Base-by-base conservation (phyloP, 2,329 filamentous ascomycete species). In the Metarhizium anisopliae region DNA sequence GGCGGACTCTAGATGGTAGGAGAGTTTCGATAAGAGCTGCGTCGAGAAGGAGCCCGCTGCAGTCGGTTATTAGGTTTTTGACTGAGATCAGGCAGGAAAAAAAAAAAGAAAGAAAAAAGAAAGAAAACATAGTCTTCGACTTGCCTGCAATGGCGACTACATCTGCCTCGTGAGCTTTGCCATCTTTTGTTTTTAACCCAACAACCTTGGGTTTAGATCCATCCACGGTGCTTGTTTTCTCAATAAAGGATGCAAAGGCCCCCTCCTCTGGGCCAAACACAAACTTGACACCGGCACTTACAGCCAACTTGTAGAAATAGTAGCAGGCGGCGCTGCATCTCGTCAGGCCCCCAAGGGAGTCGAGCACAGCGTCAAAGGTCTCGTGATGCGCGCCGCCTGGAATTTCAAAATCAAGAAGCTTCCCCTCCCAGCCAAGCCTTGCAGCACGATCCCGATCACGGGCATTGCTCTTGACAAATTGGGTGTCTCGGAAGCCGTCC, bases 1-100 rank as follows among this genome's bases (percentile, higher is more conserved):
- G 8, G 66, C 66, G 0, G 65, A 68, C 54, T 68, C 66, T 0
- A 68, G 60, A 25, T 66, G 64, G 30, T 66, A 66, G 29, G 63
- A 61, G 36, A 68, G 53, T 16, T 64, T 61, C 2, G 64, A 63
- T 11, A 68, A 54, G 11, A 68, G 55, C 50, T 68, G 66, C 2
- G 67, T 68, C 0, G 67, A 67, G 53, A 66, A 68, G 2, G 67
- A 67, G 6, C 66, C 67, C 29, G 67, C 67, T 68, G 35, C 8
- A 36, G 6, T 13, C 35, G 13, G 11, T 14, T 18, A 14, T 43
- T 43, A 43, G 14, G 2, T 5, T 14, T 43, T 18, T n/a, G 6
- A 14, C 35, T 1, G 6, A 8, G 35, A 36, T 10, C 13, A 5
- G 6, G 40, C 40, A 43, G 11, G 40, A 43, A 6, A 42, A 40